Evolutionary conservation across 2,329 filamentous ascomycete species (phyloP).

Genomic region (Apiospora koreana): DNA sequence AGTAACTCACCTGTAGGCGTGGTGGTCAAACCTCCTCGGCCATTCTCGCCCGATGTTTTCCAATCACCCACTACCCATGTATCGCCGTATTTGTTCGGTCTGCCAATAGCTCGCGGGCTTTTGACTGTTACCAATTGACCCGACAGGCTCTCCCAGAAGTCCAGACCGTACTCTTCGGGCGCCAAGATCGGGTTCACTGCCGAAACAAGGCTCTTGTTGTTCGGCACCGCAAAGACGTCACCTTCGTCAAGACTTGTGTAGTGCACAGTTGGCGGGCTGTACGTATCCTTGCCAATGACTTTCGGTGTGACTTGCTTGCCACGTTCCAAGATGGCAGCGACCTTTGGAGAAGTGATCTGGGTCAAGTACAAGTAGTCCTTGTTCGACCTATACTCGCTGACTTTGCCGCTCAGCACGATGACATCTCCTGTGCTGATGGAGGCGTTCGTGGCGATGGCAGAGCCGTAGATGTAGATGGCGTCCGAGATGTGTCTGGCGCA

Average conservation of each 20-base stretch:
- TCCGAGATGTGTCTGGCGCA: slow-evolving; percentile 60
- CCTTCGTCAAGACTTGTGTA: slow-evolving; percentile 65
- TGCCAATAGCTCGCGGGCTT: slow-evolving; percentile 56
- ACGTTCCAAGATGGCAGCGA: slow-evolving; percentile 54
- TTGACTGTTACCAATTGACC: slow-evolving; percentile 68
- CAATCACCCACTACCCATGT: slow-evolving; percentile 70
- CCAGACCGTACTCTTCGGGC: slow-evolving; percentile 64
- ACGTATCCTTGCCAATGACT: slow-evolving; percentile 59
- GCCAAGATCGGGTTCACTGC: slow-evolving; percentile 60
- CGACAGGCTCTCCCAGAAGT: slow-evolving; percentile 72
- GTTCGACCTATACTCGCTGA: slow-evolving; percentile 58
- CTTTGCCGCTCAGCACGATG: slow-evolving; percentile 59
- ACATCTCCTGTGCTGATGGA: slow-evolving; percentile 58
- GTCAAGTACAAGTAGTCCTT: slow-evolving; percentile 63
- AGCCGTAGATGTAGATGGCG: slow-evolving; percentile 65
- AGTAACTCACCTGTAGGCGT: slow-evolving; percentile 47
- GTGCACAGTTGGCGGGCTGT: slow-evolving; percentile 59
- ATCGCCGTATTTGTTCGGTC: slow-evolving; percentile 66
- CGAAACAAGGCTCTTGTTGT: slow-evolving; percentile 60
- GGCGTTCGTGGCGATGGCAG: slow-evolving; percentile 49
- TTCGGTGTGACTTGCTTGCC: slow-evolving; percentile 57
- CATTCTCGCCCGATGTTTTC: slow-evolving; percentile 62
- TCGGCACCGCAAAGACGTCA: slow-evolving; percentile 65
- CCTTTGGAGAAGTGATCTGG: slow-evolving; percentile 58
- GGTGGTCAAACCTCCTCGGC: slow-evolving; percentile 65